Evolutionary conservation across 2,329 filamentous ascomycete species (phyloP).

Genomic region (Ophiostoma montium): DNA sequence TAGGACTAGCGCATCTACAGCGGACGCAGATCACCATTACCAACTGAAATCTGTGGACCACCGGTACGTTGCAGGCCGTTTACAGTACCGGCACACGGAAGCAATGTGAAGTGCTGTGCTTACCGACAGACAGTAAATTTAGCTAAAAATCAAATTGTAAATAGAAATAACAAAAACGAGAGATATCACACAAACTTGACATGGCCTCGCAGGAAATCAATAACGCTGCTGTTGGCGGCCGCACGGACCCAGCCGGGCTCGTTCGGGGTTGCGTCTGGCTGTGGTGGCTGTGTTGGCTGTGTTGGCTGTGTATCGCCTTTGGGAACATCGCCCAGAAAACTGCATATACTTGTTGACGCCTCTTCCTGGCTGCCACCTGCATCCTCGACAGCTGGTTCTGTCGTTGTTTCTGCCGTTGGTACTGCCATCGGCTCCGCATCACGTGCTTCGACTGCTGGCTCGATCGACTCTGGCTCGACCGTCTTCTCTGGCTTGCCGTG

Average conservation of each 20-base stretch:
- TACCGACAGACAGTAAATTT: background rate
- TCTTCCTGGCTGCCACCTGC: background rate
- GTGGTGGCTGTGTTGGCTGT: background rate
- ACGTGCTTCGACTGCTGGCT: too few species aligned
- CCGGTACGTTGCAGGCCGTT: too few species aligned
- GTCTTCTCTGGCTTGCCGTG: too few species aligned
- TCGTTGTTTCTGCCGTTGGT: too few species aligned
- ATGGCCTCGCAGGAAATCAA: conserved; percentile 17
- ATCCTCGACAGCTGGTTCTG: background rate
- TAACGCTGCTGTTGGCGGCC: conserved; percentile 15
- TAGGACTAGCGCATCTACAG: too few species aligned
- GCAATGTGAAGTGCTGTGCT: background rate
- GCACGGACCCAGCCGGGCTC: conserved; percentile 13
- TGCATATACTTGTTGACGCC: too few species aligned
- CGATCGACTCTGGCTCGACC: too few species aligned
- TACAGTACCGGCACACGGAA: too few species aligned
- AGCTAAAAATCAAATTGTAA: background rate
- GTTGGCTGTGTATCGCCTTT: background rate
- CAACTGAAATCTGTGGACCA: too few species aligned
- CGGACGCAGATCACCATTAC: too few species aligned
- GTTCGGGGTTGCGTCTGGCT: background rate
- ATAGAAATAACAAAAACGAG: background rate
- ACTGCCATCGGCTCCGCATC: too few species aligned
- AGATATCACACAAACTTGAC: conserved; percentile 12
- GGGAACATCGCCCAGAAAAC: too few species aligned